A percentile compares a stretch with the other conserved stretches of the same genome.
Evolutionary conservation across 202 grass and related monocot species (phyloP).

Genomic region (Carex arenaria): DNA sequence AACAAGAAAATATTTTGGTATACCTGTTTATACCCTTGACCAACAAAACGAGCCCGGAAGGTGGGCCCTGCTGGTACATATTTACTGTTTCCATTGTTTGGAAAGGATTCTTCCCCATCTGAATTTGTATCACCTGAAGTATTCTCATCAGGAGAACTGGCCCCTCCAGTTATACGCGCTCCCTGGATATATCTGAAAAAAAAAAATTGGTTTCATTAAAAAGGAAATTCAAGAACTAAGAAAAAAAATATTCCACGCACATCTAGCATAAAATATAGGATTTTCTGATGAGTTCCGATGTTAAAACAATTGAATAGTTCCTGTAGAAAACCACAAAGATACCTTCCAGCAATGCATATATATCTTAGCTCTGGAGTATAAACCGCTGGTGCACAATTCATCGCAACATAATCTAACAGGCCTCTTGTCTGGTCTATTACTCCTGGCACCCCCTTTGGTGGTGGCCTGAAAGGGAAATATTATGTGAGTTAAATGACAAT

Average conservation of each 20-base stretch:
- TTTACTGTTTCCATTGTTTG: conserved; percentile 8
- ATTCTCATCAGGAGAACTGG: conserved; percentile 33
- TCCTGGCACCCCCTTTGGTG: conserved; percentile 57
- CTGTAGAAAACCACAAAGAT: conserved; percentile 1
- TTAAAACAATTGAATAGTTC: neutral
- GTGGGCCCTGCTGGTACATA: conserved; percentile 9
- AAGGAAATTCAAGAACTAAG: neutral
- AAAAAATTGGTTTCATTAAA: neutral
- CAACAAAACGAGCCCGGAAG: conserved; percentile 53
- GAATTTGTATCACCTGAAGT: conserved; percentile 24
- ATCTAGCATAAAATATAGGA: neutral
- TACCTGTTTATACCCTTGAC: conserved; percentile 98
- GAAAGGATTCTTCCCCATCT: conserved; percentile 31
- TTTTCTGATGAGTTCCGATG: neutral
- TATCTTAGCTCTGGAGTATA: conserved; percentile 79
- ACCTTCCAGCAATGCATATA: conserved; percentile 93
- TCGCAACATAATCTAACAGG: conserved; percentile 62
- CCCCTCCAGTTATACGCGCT: conserved; percentile 42
- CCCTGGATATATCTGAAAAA: conserved; percentile 70
- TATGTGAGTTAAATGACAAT: neutral
- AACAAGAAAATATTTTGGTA: neutral
- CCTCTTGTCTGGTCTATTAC: conserved; percentile 96
- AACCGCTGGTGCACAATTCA: conserved; percentile 81
- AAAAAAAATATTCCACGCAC: neutral
- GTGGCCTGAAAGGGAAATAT: conserved; percentile 39